A percentile compares a stretch with the other conserved stretches of the same genome.
phyloP scores from a whole-genome alignment of 2,329 filamentous ascomycete genomes.

The Alternaria ventricosa region DNA sequence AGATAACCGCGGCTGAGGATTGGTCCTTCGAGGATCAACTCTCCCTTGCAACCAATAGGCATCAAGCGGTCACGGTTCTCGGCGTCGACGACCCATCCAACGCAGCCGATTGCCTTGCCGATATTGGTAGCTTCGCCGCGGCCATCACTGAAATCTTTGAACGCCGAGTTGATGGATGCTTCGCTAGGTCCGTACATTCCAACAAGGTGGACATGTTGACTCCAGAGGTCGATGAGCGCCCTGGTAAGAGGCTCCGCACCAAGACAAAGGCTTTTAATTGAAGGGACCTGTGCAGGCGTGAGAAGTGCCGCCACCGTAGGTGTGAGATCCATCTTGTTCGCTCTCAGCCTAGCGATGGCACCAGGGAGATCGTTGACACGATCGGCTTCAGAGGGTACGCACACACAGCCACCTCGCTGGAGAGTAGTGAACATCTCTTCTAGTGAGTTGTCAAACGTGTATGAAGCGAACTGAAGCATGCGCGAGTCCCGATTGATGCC shows the following conservation, averaged over 20 bases:
- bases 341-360: conserved; percentile 42
- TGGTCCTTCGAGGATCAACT: conserved; percentile 45
- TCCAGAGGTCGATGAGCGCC: conserved; percentile 38
- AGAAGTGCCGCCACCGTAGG: conserved; percentile 63
- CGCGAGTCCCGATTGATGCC: conserved; percentile 33
- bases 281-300: conserved; percentile 53
- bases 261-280: conserved; percentile 52
- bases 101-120: conserved; percentile 37
- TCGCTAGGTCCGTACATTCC: conserved; percentile 44
- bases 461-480: conserved; percentile 52
- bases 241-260: conserved; percentile 54
- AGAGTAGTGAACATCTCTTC: conserved; percentile 63
- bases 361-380: conserved; percentile 60
- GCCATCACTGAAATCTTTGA: conserved; percentile 37
- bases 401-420: conserved; percentile 58
- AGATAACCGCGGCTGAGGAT: conserved; percentile 45
- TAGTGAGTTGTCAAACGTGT: conserved; percentile 63
- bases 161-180: conserved; percentile 42
- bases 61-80: conserved; percentile 40
- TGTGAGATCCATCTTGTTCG: conserved; percentile 58
- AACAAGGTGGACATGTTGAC: conserved; percentile 27
- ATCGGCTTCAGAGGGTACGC: conserved; percentile 62
- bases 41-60: conserved; percentile 44
- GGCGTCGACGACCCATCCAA: conserved; percentile 44
- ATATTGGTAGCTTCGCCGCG: conserved; percentile 43